Base-by-base conservation (phyloP, 2,329 filamentous ascomycete species). In the Helminthosporium solani region DNA sequence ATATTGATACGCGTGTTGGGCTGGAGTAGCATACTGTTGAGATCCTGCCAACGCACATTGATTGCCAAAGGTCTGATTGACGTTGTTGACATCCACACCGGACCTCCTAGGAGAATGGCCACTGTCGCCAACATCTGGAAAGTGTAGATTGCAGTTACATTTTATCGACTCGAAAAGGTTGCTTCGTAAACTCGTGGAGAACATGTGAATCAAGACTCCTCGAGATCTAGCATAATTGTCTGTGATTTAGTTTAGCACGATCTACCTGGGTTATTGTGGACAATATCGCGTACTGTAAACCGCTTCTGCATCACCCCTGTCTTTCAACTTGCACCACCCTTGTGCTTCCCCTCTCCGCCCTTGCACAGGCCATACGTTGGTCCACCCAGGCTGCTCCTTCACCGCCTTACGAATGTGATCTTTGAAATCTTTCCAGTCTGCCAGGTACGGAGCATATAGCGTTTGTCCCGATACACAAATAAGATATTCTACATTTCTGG, bases 381-480 rank as follows among this genome's bases (percentile, higher is more conserved):
- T 61, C 68, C 67, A 70, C 2, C 67, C 67, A 15, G 68, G 68
- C 25, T 70, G 67, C 36, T 65, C 58, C 38, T 61, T 61, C 16
- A 70, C 60, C 7, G 58, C 52, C 41, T 56, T 63, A 7, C 68
- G 60, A 21, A 69, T 58, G 21, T 65, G 51, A 30, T 71, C 68
- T 49, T 71, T 71, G 53, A 70, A 65, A n/a, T 63, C 59, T 57
- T 66, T 58, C 68, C 68, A 71, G 6, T 54, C 61, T 1, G 50
- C 42, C 27, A 69, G 42, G 35, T 61, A 67, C 2, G 64, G 58
- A 19, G 61, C 61, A 44, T 57, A 53, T 5, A 53, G 56, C 7
- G 47, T 57, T 14, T 47, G 46, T 4, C 63, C 66, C 39, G 58
- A 64, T 15, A 58, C 58, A 7, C 67, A 60, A 16, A 69, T 50